Conservation (phyloP, 371 early-diverging fungal species). For the Mucor mucedo region DNA sequence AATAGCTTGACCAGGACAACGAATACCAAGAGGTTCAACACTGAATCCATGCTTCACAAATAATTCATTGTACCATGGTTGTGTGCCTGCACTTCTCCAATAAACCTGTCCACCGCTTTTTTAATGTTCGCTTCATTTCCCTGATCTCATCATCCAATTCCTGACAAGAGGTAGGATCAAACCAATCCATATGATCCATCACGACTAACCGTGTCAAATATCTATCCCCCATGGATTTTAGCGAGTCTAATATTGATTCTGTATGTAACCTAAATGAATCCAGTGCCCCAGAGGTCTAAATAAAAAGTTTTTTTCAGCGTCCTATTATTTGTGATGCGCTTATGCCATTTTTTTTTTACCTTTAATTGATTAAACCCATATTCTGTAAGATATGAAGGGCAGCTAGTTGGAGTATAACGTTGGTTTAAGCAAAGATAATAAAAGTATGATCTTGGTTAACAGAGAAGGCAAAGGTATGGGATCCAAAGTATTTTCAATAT, state of each 20-base stretch:
- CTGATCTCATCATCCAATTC: constrained; percentile 66
- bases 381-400: constrained; percentile 79
- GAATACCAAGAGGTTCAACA: constrained; percentile 69
- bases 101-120: constrained; percentile 75
- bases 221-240: constrained; percentile 57
- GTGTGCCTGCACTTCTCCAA: constrained; percentile 81
- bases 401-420: constrained; percentile 65
- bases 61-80: constrained; percentile 81
- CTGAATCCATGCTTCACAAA: constrained; percentile 75
- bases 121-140: constrained; percentile 65
- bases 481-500: constrained; percentile 82
- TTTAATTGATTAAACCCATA: constrained; percentile 70
- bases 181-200: constrained; percentile 95
- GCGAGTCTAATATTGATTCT: constrained; percentile 72
- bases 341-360: constrained; percentile 22
- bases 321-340: no score
- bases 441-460: constrained; percentile 79
- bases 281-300: constrained; percentile 44
- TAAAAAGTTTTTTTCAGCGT: not conserved
- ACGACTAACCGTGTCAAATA: constrained; percentile 78
- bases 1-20: constrained; percentile 69
- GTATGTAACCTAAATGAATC: constrained; percentile 82
- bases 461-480: constrained; percentile 72
- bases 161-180: constrained; percentile 59
- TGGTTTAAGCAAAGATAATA: constrained; percentile 79